phyloP scores from a whole-genome alignment of 225 moss, liverwort and hornwort genomes.

The Neckera pumila region DNA sequence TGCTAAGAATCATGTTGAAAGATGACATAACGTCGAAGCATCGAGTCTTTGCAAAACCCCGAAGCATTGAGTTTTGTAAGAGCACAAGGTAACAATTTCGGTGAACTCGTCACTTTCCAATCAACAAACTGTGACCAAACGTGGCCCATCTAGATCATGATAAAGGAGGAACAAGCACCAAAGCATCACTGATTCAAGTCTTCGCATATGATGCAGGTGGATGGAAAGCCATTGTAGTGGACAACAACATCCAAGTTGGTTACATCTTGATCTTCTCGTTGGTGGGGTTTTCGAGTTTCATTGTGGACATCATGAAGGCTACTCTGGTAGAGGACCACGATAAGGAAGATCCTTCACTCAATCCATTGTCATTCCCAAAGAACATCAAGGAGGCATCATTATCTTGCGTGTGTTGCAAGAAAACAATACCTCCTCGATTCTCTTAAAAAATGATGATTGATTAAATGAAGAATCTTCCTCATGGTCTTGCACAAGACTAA shows the following conservation, averaged over 20 bases:
- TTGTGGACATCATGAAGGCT: not conserved
- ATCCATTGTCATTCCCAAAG: not conserved
- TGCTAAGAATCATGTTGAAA: not conserved
- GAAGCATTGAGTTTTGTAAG: too few relatives aligned
- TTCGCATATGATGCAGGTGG: rapidly evolving
- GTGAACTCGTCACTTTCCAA: too few relatives aligned
- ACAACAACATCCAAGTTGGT: not conserved
- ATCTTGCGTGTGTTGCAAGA: too few relatives aligned
- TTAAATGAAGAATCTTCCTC: not conserved
- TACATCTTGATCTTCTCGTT: not conserved
- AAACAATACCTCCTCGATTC: too few relatives aligned
- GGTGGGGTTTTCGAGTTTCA: not conserved
- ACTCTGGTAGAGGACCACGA: rapidly evolving
- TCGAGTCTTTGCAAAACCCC: too few relatives aligned
- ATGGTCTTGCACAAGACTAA: rapidly evolving
- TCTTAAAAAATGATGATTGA: not conserved
- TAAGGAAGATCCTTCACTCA: not conserved
- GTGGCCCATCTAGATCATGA: too few relatives aligned
- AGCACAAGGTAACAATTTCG: too few relatives aligned
- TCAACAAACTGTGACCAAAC: too few relatives aligned
- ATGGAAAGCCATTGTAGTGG: not conserved
- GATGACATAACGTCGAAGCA: too few relatives aligned
- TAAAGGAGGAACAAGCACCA: rapidly evolving
- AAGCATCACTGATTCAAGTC: not conserved
- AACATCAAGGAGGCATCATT: too few relatives aligned